A percentile compares a stretch with the other conserved stretches of the same genome.
phyloP scores from a whole-genome alignment of 2,329 filamentous ascomycete species.

The Penicillium griseofulvum region DNA sequence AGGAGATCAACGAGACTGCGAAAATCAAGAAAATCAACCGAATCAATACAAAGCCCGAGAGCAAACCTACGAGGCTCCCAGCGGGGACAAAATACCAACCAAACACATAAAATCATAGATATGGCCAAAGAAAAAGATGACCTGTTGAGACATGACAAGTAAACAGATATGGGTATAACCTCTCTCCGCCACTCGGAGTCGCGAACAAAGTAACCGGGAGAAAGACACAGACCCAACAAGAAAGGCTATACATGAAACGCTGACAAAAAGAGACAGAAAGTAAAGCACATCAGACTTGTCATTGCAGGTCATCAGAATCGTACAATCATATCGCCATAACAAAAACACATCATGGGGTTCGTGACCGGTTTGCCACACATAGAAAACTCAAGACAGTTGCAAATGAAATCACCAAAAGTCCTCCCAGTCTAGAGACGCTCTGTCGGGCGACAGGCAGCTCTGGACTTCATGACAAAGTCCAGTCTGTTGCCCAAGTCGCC shows the following conservation, averaged over 20 bases:
- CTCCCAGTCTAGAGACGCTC: slow-evolving; percentile 16
- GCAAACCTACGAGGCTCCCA: slow-evolving; percentile 1
- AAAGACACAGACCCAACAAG: slow-evolving; percentile 11
- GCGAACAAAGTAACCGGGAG: slow-evolving; percentile 14
- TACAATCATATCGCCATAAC: slow-evolving; percentile 35
- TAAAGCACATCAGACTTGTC: slow-evolving; percentile 25
- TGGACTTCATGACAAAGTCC: background rate
- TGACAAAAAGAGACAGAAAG: slow-evolving; percentile 15
- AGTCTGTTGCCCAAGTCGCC: background rate
- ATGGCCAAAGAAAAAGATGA: slow-evolving; percentile 20
- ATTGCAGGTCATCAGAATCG: slow-evolving; percentile 37
- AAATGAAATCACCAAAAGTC: slow-evolving; percentile 20
- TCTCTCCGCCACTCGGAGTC: slow-evolving; percentile 22
- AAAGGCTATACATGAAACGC: slow-evolving; percentile 18
- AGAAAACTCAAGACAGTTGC: slow-evolving; percentile 19
- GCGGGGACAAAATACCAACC: background rate
- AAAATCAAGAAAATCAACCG: background rate
- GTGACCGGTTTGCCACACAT: slow-evolving; percentile 10
- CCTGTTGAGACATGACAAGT: slow-evolving; percentile 23
- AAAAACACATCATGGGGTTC: slow-evolving; percentile 6
- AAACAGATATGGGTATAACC: slow-evolving; percentile 24
- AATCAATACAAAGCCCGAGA: slow-evolving; percentile 1
- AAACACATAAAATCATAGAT: slow-evolving; percentile 9
- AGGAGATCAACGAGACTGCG: background rate
- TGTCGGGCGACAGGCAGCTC: background rate